These are phyloP conservation scores for Paramecium biaurelia DNA, from an alignment of 73 alveolate genomes.

Conservation along the genomic window DNA sequence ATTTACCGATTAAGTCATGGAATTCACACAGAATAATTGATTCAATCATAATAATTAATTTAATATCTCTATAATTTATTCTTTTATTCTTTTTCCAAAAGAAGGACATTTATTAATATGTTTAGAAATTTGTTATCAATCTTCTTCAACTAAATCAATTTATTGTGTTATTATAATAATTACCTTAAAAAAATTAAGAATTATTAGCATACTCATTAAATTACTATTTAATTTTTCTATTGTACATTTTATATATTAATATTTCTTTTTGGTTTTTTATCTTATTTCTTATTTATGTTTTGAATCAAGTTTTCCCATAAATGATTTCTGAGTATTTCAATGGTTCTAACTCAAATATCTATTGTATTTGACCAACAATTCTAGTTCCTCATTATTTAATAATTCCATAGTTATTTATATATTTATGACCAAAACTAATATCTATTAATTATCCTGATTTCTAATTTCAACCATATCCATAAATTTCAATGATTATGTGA, in stretches of 20 bases:
- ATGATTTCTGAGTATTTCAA: neutral
- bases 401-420: neutral
- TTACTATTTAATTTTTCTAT: neutral
- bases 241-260: neutral
- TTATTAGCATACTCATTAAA: neutral
- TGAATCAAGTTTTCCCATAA: neutral
- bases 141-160: neutral
- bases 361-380: neutral
- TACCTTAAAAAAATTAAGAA: neutral
- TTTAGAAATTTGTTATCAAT: neutral
- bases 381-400: neutral
- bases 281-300: neutral
- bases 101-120: constrained; percentile 28
- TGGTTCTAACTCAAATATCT: neutral
- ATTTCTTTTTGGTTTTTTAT: neutral
- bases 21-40: constrained; percentile 27
- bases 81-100: constrained; percentile 25
- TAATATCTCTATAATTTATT: neutral
- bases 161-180: neutral
- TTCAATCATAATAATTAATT: constrained; percentile 39
- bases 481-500: neutral
- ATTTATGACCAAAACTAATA: neutral
- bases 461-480: neutral
- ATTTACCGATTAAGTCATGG: constrained; percentile 13
- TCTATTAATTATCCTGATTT: neutral